A percentile compares a stretch with the other conserved stretches of the same genome.
Evolutionary conservation across 192 early-diverging fungal species (phyloP).

Genomic region (Coemansia sp.): DNA sequence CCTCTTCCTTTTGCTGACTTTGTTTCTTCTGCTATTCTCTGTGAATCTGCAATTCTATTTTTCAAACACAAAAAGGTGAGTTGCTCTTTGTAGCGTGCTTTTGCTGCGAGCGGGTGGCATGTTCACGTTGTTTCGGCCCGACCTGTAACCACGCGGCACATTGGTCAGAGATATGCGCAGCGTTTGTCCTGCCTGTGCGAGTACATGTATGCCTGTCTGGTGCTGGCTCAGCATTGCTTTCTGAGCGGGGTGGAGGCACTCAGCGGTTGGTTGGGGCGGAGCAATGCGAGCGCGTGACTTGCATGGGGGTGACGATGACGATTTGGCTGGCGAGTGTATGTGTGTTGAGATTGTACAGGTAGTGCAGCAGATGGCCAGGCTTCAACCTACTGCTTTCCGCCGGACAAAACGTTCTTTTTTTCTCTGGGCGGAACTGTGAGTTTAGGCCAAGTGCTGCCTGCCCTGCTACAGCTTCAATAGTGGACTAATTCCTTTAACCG

Average conservation of each 20-base stretch:
- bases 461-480: too few species aligned
- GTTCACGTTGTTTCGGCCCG: too few species aligned
- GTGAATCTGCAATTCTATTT: slow-evolving; percentile 6
- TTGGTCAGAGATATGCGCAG: too few species aligned
- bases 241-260: not conserved
- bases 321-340: not conserved
- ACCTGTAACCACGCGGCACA: too few species aligned
- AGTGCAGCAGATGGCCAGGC: not conserved
- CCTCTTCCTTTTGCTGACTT: not conserved
- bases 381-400: not conserved
- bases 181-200: too few species aligned
- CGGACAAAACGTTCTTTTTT: not conserved
- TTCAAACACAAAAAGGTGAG: not conserved
- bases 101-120: too few species aligned
- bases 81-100: not conserved
- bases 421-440: too few species aligned
- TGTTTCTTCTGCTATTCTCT: not conserved
- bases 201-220: too few species aligned
- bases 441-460: too few species aligned
- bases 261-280: slow-evolving; percentile 2
- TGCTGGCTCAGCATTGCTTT: too few species aligned
- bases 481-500: too few species aligned
- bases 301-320: slow-evolving; percentile 10
- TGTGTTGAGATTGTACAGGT: not conserved
- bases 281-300: slow-evolving; percentile 4